Base-by-base conservation (phyloP, 2,329 filamentous ascomycete species). In the Ceratocystis diversiconidia region DNA sequence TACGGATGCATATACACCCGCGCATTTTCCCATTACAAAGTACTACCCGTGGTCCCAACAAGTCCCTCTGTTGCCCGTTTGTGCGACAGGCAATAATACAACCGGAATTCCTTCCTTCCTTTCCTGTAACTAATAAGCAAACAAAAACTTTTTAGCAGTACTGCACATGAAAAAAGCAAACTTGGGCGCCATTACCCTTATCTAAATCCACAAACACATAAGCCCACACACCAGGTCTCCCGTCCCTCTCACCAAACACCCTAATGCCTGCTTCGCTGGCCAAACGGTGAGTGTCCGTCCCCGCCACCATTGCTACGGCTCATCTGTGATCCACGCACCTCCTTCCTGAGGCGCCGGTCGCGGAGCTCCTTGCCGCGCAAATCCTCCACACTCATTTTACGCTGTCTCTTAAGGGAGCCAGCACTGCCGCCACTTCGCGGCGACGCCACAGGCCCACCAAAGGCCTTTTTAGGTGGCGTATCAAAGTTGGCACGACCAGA, bases 291-390 rank as follows among this genome's bases (percentile, higher is more conserved):
- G 17, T 60, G n/a, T 30, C 55, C 55, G 28, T 25, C 36, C 3
- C 65, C n/a, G 63, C 62, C 19, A 41, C 48, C 50, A 7, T 52
- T 17, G 46, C 62, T 48, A 10, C 66, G 63, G 60, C 52, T 67
- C 63, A 65, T 59, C 60, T 65, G 63, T 15, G 62, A 61, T 17
- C 62, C 59, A n/a, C 62, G 63, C 63, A 89, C 79, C 65, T 87
- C 83, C 72, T 86, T 87, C 73, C 84, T 84, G 70, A 82, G 80
- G 57, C 84, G 77, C 71, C 81, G 80, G 52, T 83, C 81, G 6
- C 82, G 80, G 19, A 85, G 73, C 69, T 83, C 77, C 69, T 79
- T 77, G 5, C 75, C 63, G 28, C 60, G 60, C 7, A 62, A 30
- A 44, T 67, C 66, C 17, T 65, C 44, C 7, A 32, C 43, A 17